A percentile compares a stretch with the other conserved stretches of the same genome.
Evolutionary conservation across 257 asterid genomes (phyloP).

Genomic region (Forsythia suspensa): DNA sequence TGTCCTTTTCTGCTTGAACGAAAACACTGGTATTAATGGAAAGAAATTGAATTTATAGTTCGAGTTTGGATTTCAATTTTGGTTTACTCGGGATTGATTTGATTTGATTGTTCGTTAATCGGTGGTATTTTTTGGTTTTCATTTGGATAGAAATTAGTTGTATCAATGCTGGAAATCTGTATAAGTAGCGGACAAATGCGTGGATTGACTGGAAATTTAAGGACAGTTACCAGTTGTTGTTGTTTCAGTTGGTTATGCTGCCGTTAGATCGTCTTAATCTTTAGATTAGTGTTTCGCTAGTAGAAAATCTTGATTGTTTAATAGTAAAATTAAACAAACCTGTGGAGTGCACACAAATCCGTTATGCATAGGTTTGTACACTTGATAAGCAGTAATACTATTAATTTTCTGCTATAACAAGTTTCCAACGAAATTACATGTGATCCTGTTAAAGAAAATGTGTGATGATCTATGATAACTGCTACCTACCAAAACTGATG

Average conservation of each 20-base stretch:
- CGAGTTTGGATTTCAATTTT: slow-evolving; percentile 7
- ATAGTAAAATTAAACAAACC: background rate
- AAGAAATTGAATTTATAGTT: background rate
- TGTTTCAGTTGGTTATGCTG: background rate
- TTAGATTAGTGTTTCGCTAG: background rate
- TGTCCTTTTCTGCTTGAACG: background rate
- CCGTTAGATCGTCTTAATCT: background rate
- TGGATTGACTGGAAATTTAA: background rate
- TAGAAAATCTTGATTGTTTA: background rate
- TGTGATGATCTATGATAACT: too few relatives aligned
- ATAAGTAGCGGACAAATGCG: background rate
- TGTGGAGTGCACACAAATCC: background rate
- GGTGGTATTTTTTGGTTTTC: background rate
- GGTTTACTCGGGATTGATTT: slow-evolving; percentile 2
- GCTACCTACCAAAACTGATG: background rate
- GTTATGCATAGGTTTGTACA: background rate
- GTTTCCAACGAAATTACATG: background rate
- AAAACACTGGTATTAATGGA: background rate
- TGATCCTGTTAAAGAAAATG: too few relatives aligned
- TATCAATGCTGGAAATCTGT: background rate
- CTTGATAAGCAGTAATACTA: background rate
- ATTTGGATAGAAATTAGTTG: background rate
- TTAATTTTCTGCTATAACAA: background rate
- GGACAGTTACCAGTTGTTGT: background rate
- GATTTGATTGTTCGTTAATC: background rate